Conservation (phyloP, 208 protist genomes). For the Leptomonas pyrrhocoris region DNA sequence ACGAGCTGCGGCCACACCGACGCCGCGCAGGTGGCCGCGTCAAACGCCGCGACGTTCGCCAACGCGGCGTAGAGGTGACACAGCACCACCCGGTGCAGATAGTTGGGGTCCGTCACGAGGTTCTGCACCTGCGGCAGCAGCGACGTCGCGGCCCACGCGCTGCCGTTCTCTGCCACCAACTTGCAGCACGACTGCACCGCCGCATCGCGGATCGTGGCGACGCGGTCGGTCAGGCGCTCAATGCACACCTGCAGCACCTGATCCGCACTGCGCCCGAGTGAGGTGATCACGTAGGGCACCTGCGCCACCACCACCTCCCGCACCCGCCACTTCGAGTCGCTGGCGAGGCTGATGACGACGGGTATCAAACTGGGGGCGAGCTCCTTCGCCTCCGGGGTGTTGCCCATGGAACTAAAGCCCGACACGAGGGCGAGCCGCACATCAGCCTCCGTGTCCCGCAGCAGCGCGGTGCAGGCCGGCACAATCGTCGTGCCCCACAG, state of each 20-base stretch:
- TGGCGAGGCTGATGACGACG: conserved; percentile 76
- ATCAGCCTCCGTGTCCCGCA: conserved; percentile 79
- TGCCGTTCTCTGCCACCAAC: conserved; percentile 71
- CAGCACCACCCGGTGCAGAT: conserved; percentile 78
- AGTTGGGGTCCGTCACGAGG: conserved; percentile 67
- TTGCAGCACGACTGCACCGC: conserved; percentile 85
- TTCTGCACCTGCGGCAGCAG: conserved; percentile 73
- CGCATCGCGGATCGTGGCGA: conserved; percentile 83
- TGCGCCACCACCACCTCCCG: conserved; percentile 85
- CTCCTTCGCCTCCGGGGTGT: conserved; percentile 80
- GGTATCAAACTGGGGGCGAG: conserved; percentile 85
- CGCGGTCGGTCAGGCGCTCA: conserved; percentile 78
- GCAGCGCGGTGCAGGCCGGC: conserved; percentile 78
- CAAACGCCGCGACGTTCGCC: conserved; percentile 53
- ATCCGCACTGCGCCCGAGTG: conserved; percentile 64
- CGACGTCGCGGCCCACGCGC: conserved; percentile 54
- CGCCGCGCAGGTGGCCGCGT: conserved; percentile 47
- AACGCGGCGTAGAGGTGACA: conserved; percentile 78
- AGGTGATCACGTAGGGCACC: conserved; percentile 84
- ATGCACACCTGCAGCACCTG: conserved; percentile 86
- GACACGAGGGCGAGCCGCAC: conserved; percentile 87
- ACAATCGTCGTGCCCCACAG: conserved; percentile 79
- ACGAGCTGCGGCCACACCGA: conserved; percentile 71
- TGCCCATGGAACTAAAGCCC: conserved; percentile 86
- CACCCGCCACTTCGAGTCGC: conserved; percentile 88